Conservation (phyloP, 1,139 yeast genomes). For the Taphrina pruni region DNA sequence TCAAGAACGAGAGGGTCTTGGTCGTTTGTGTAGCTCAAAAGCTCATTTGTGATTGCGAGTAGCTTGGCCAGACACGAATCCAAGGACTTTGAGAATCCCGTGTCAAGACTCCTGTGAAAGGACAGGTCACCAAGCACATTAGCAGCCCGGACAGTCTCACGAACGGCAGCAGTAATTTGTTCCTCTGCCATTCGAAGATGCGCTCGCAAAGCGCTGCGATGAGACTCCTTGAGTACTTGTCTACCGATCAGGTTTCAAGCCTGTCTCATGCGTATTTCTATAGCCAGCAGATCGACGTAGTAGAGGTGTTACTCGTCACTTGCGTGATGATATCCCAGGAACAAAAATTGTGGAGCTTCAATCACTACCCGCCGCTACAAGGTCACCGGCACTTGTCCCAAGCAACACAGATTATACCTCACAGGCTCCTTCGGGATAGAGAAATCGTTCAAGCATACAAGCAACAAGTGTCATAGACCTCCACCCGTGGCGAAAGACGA, state of each 20-base stretch:
- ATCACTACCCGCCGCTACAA: background rate
- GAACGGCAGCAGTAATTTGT: constrained; percentile 18
- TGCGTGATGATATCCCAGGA: background rate
- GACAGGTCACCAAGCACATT: constrained; percentile 77
- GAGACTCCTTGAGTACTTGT: no score
- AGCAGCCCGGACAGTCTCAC: constrained; percentile 59
- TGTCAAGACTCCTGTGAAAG: constrained; percentile 74
- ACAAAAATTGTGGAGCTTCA: constrained; percentile 12
- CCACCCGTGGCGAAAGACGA: no score
- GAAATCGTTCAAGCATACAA: no score
- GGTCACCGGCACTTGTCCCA: background rate
- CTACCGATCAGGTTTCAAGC: no score
- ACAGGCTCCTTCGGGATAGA: no score
- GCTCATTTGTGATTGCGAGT: constrained; percentile 60
- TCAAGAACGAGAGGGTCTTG: constrained; percentile 52
- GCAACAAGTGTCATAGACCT: no score
- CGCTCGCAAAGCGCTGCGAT: background rate
- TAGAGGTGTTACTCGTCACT: background rate
- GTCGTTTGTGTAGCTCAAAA: constrained; percentile 58
- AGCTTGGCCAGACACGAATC: constrained; percentile 58
- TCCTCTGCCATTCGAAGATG: constrained; percentile 25
- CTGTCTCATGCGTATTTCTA: no score
- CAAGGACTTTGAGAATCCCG: constrained; percentile 56
- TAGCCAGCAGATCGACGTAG: no score
- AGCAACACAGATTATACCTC: background rate